A percentile compares a stretch with the other conserved stretches of the same genome.
Conservation (phyloP, 2,329 filamentous ascomycete genomes). For the Curvularia sp. region DNA sequence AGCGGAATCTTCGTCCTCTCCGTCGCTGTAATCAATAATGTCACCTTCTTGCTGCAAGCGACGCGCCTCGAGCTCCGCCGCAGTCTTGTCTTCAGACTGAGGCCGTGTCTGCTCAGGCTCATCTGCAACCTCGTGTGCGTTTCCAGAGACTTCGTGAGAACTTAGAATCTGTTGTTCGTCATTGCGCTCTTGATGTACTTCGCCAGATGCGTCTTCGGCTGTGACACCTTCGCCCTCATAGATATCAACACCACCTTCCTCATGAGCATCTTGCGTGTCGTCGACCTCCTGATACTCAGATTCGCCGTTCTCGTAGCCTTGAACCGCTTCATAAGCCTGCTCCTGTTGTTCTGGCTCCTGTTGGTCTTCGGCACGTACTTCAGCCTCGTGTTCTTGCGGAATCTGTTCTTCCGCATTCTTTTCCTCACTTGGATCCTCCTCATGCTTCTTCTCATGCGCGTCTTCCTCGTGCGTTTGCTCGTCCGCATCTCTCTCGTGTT, state of each 20-base stretch:
- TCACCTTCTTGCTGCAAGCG: slow-evolving; percentile 48
- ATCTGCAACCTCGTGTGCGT: slow-evolving; percentile 4
- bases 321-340: not conserved
- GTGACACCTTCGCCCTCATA: not conserved
- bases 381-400: not conserved
- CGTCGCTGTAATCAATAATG: slow-evolving; percentile 60
- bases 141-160: slow-evolving; percentile 1
- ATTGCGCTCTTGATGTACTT: slow-evolving; percentile 3
- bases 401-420: not conserved
- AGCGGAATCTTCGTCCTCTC: slow-evolving; percentile 42
- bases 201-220: slow-evolving; percentile 2
- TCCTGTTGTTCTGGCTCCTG: not conserved
- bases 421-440: not conserved
- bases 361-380: slow-evolving; percentile 2
- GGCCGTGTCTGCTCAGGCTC: slow-evolving; percentile 2
- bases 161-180: slow-evolving; percentile 6
- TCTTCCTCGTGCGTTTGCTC: slow-evolving; percentile 4
- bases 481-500: not conserved
- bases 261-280: not conserved
- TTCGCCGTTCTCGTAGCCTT: not conserved
- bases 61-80: slow-evolving; percentile 15
- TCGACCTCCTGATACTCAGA: not conserved
- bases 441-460: not conserved
- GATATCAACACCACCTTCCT: slow-evolving; percentile 6
- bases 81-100: slow-evolving; percentile 6